Percentiles rank a stretch among this genome's conserved stretches.
Evolutionary conservation across 805 yeast species (phyloP).

Genomic region (Cyberlindnera euphorbiae): DNA sequence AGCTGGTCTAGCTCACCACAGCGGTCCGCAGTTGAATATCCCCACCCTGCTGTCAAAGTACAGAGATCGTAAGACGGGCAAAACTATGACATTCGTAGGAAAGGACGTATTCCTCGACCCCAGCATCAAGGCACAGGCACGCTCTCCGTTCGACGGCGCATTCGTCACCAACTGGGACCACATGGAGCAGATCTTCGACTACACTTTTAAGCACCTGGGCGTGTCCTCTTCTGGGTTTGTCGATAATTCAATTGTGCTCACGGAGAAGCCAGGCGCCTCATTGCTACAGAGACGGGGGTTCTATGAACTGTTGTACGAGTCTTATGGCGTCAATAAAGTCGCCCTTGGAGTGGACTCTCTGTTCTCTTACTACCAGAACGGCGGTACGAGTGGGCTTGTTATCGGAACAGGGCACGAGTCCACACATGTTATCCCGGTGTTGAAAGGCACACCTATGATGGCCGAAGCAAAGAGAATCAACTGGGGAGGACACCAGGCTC

Average conservation of each 20-base stretch:
- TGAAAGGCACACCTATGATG: slow-evolving; percentile 61
- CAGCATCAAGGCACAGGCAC: slow-evolving; percentile 59
- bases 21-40: slow-evolving; percentile 55
- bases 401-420: slow-evolving; percentile 80
- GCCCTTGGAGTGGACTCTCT: slow-evolving; percentile 81
- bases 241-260: slow-evolving; percentile 75
- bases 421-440: slow-evolving; percentile 77
- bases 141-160: slow-evolving; percentile 83
- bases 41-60: slow-evolving; percentile 67
- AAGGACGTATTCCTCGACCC: slow-evolving; percentile 74
- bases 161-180: slow-evolving; percentile 90
- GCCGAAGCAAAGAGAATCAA: slow-evolving; percentile 74
- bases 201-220: slow-evolving; percentile 73
- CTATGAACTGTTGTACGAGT: slow-evolving; percentile 83
- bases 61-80: slow-evolving; percentile 69
- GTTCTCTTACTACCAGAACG: slow-evolving; percentile 68
- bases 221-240: slow-evolving; percentile 50
- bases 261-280: slow-evolving; percentile 73
- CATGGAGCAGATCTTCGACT: slow-evolving; percentile 77
- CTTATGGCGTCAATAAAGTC: slow-evolving; percentile 68
- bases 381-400: slow-evolving; percentile 62
- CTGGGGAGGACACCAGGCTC: slow-evolving; percentile 85
- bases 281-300: slow-evolving; percentile 63
- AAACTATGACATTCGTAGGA: slow-evolving; percentile 70
- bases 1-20: slow-evolving; percentile 49